Percentiles rank a stretch among this genome's conserved stretches.
Conservation (phyloP, 2,329 filamentous ascomycete genomes). For the Waltergamsia citrina region DNA sequence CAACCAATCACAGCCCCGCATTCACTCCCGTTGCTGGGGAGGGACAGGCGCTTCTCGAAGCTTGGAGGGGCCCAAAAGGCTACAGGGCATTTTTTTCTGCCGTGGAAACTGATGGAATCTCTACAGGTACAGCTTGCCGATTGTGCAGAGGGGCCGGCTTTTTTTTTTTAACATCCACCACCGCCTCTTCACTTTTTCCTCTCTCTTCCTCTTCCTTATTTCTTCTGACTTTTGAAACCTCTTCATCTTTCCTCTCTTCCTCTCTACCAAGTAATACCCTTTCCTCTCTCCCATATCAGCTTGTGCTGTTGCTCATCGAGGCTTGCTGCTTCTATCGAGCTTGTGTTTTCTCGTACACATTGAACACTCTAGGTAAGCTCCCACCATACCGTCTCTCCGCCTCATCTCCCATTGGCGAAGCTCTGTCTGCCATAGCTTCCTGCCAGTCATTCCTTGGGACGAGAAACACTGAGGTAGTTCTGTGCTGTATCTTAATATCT, state of each 20-base stretch:
- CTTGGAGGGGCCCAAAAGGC: conserved; percentile 2
- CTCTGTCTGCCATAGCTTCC: too few species aligned
- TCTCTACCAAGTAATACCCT: conserved; percentile 12
- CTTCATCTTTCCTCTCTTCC: conserved; percentile 11
- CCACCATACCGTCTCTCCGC: conserved; percentile 1
- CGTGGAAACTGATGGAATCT: conserved; percentile 38
- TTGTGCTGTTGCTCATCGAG: conserved; percentile 7
- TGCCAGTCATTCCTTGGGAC: too few species aligned
- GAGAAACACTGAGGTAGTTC: too few species aligned
- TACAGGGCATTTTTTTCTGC: conserved; percentile 6
- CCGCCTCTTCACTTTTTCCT: conserved; percentile 10
- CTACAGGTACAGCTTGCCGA: conserved; percentile 17
- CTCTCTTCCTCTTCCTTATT: conserved; percentile 7
- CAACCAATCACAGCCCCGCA: conserved; percentile 14
- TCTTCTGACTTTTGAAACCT: conserved; percentile 5
- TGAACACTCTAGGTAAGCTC: conserved; percentile 13
- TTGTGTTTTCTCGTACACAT: conserved; percentile 8
- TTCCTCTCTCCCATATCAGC: conserved; percentile 13
- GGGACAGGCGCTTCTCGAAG: conserved; percentile 3
- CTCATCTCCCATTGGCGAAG: conserved; percentile 9
- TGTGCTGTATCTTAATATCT: too few species aligned
- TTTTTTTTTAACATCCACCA: conserved; percentile 25
- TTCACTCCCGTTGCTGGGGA: background rate
- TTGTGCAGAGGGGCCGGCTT: conserved; percentile 14
- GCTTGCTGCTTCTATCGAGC: conserved; percentile 1